phyloP scores from a whole-genome alignment of 495 filamentous ascomycete genomes.

The Thozetella sp. region DNA sequence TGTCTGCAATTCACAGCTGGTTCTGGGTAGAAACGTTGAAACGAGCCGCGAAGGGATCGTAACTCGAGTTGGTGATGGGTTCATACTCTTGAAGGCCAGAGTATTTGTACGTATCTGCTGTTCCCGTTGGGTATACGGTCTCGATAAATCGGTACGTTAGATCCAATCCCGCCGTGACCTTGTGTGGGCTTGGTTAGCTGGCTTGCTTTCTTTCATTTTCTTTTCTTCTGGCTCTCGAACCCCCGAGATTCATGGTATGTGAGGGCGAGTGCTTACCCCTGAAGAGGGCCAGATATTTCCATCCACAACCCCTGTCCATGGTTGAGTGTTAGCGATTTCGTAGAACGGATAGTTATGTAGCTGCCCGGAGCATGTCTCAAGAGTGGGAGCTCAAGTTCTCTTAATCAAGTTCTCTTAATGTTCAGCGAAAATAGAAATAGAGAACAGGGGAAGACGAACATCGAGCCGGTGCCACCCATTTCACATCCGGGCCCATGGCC shows the following conservation, averaged over 20 bases:
- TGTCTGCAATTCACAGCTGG: too few relatives aligned
- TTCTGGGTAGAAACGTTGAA: conserved; percentile 10
- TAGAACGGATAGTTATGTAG: too few relatives aligned
- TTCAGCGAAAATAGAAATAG: too few relatives aligned
- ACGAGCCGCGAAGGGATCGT: conserved; percentile 12
- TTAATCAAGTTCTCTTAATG: too few relatives aligned
- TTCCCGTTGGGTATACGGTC: conserved; percentile 17
- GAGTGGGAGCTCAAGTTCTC: too few relatives aligned
- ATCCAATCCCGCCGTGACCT: neutral
- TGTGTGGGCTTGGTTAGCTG: too few relatives aligned
- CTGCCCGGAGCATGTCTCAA: too few relatives aligned
- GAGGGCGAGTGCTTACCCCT: neutral
- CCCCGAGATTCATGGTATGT: neutral
- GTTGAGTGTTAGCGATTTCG: too few relatives aligned
- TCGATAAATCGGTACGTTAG: conserved; percentile 12
- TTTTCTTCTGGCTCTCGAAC: neutral
- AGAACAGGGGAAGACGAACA: too few relatives aligned
- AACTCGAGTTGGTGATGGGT: conserved; percentile 11
- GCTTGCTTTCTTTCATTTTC: too few relatives aligned
- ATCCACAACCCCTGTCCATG: neutral
- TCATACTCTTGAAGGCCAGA: conserved; percentile 10
- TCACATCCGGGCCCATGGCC: neutral
- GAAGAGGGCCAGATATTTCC: neutral
- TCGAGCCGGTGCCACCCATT: neutral
- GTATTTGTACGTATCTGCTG: conserved; percentile 6